Evolutionary conservation across 2,329 filamentous ascomycete genomes (phyloP).

Genomic region (Cercospora nicotianae): DNA sequence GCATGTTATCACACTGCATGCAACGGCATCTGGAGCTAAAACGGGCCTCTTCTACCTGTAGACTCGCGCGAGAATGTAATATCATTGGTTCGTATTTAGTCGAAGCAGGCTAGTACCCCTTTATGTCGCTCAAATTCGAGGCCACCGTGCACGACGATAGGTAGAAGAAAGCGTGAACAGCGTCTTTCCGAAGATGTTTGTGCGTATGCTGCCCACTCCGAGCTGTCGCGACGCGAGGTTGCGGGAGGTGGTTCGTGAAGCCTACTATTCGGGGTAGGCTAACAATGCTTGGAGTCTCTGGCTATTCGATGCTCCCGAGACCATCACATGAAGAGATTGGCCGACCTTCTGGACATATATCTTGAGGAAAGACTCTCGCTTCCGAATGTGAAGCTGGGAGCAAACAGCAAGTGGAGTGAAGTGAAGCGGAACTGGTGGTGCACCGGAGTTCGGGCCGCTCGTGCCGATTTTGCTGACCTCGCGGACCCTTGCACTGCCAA

Average conservation of each 20-base stretch:
- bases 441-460: neutral
- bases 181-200: neutral
- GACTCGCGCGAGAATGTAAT: neutral
- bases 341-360: neutral
- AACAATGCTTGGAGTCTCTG: neutral
- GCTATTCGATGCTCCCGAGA: neutral
- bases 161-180: neutral
- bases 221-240: neutral
- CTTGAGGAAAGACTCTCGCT: neutral
- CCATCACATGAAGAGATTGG: neutral
- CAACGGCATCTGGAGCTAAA: neutral
- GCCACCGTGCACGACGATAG: neutral
- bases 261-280: neutral
- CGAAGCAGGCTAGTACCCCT: too few species aligned
- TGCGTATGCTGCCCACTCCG: neutral
- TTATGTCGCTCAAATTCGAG: neutral
- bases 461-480: slow-evolving; percentile 11
- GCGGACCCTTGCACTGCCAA: slow-evolving; percentile 7
- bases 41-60: neutral
- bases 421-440: neutral
- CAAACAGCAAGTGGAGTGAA: neutral
- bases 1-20: neutral
- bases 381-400: neutral
- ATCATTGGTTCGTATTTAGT: neutral
- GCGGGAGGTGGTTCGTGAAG: neutral